These are phyloP conservation scores for Venustampulla echinocandica DNA, from an alignment of 495 filamentous ascomycete genomes.

Conservation along the genomic window DNA sequence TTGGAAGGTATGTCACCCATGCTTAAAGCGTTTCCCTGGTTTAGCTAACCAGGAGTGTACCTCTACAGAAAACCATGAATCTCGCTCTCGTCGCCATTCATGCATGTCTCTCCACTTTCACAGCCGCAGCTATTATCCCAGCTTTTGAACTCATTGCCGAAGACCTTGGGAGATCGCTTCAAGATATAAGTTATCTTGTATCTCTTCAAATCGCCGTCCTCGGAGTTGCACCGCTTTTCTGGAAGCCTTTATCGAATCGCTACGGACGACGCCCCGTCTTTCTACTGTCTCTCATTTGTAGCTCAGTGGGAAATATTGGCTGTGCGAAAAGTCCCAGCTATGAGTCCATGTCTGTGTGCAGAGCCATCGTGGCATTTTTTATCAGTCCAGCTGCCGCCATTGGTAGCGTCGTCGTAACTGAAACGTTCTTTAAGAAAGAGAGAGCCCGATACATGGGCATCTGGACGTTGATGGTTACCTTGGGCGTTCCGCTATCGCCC, in stretches of 20 bases:
- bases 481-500: constrained; percentile 33
- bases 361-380: constrained; percentile 43
- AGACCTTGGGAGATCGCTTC: constrained; percentile 33
- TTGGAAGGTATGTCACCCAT: constrained; percentile 44
- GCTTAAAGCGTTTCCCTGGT: background rate
- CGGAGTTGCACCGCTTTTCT: constrained; percentile 42
- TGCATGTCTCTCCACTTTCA: constrained; percentile 49
- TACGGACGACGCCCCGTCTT: constrained; percentile 45
- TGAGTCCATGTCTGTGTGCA: constrained; percentile 34
- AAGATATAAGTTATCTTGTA: constrained; percentile 40
- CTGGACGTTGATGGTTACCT: constrained; percentile 45
- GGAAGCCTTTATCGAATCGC: constrained; percentile 44
- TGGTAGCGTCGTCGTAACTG: constrained; percentile 45
- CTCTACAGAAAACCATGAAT: constrained; percentile 42
- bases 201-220: constrained; percentile 42
- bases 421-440: constrained; percentile 41
- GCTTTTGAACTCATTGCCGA: constrained; percentile 39
- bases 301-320: constrained; percentile 41
- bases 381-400: constrained; percentile 44
- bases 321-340: constrained; percentile 41
- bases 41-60: background rate
- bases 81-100: constrained; percentile 46
- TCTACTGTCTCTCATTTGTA: constrained; percentile 37
- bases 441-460: constrained; percentile 43
- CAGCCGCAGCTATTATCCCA: constrained; percentile 43